phyloP scores from a whole-genome alignment of 306 rosid species.

The Prunus armeniaca region DNA sequence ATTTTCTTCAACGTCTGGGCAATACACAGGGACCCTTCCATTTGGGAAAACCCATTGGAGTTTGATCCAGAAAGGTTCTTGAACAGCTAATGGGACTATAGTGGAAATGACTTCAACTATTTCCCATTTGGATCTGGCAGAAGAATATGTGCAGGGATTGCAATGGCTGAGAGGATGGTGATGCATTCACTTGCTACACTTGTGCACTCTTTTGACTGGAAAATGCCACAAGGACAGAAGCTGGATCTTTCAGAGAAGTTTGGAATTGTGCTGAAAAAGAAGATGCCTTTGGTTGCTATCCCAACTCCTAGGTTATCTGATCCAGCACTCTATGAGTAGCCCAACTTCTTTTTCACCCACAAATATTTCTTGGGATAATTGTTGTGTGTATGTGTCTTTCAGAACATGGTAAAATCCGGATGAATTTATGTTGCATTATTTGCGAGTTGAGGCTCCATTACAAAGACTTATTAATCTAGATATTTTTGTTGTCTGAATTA shows the following conservation, averaged over 20 bases:
- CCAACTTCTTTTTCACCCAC: too few relatives aligned
- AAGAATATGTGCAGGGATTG: slow-evolving; percentile 70
- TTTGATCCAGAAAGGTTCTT: slow-evolving; percentile 69
- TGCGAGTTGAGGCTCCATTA: too few relatives aligned
- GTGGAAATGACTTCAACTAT: slow-evolving; percentile 58
- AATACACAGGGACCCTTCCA: slow-evolving; percentile 62
- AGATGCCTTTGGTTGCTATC: slow-evolving; percentile 41
- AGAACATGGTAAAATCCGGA: too few relatives aligned
- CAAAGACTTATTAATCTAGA: too few relatives aligned
- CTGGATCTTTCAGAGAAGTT: slow-evolving; percentile 52
- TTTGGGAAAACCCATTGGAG: slow-evolving; percentile 59
- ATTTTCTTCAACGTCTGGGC: slow-evolving; percentile 76
- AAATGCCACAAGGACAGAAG: slow-evolving; percentile 28
- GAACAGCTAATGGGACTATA: slow-evolving; percentile 44
- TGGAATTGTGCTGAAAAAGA: slow-evolving; percentile 59
- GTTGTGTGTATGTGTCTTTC: too few relatives aligned
- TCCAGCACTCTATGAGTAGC: slow-evolving; percentile 35
- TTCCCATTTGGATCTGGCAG: slow-evolving; percentile 79
- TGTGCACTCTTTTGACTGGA: slow-evolving; percentile 65
- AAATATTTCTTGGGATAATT: too few relatives aligned
- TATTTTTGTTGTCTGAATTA: too few relatives aligned
- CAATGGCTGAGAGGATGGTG: slow-evolving; percentile 69
- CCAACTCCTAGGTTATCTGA: slow-evolving; percentile 53
- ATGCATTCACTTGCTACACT: slow-evolving; percentile 50
- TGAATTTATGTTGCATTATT: too few relatives aligned